phyloP scores from a whole-genome alignment of 1,139 yeast genomes.

The Yamadazyma jaroonii region DNA sequence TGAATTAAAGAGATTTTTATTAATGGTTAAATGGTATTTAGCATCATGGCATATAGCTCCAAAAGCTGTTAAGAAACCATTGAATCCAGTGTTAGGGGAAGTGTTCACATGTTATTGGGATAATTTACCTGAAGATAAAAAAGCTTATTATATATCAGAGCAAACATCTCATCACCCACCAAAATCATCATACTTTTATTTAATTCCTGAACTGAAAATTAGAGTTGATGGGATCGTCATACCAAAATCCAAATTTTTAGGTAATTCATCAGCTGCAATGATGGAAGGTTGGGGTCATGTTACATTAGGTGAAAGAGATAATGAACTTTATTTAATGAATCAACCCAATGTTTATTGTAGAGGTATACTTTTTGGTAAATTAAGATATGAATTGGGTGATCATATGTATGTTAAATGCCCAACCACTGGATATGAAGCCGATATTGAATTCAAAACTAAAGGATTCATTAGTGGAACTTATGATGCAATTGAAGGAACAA shows the following conservation, averaged over 20 bases:
- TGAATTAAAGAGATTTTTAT: conserved; percentile 63
- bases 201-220: conserved; percentile 76
- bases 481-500: conserved; percentile 78
- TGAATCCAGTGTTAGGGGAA: conserved; percentile 93
- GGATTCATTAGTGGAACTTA: conserved; percentile 93
- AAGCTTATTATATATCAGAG: conserved; percentile 84
- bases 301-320: conserved; percentile 61
- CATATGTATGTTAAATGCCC: conserved; percentile 74
- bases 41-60: conserved; percentile 99
- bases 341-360: conserved; percentile 98
- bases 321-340: conserved; percentile 68
- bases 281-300: conserved; percentile 90
- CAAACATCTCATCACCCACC: conserved; percentile 99
- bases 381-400: conserved; percentile 90
- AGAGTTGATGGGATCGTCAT: conserved; percentile 86
- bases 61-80: conserved; percentile 94
- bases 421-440: conserved; percentile 60
- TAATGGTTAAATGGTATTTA: conserved; percentile 82
- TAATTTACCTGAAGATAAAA: conserved; percentile 57
- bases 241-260: conserved; percentile 85
- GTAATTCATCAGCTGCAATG: conserved; percentile 94
- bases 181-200: conserved; percentile 86
- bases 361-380: conserved; percentile 85
- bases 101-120: conserved; percentile 92
- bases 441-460: conserved; percentile 90